phyloP scores from a whole-genome alignment of 2,329 filamentous ascomycete genomes.

The Hypomyces perniciosus region DNA sequence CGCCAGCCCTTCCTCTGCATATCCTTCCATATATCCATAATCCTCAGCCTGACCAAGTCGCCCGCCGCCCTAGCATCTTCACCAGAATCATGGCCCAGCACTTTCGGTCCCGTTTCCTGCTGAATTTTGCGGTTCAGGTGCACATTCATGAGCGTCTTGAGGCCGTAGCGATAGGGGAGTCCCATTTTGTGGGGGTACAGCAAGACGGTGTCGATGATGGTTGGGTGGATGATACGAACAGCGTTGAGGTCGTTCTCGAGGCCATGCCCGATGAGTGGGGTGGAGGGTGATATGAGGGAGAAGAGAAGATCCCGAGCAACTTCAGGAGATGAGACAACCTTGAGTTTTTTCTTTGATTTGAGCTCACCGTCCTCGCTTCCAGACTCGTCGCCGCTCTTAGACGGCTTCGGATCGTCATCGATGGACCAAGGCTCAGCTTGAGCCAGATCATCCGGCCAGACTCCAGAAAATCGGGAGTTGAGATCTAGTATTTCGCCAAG shows the following conservation, averaged over 20 bases:
- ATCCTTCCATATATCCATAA: conserved; percentile 63
- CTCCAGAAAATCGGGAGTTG: conserved; percentile 87
- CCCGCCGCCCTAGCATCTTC: conserved; percentile 89
- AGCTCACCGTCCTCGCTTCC: conserved; percentile 25
- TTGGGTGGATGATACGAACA: conserved; percentile 76
- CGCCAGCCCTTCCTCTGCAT: conserved; percentile 64
- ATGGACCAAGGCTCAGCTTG: conserved; percentile 54
- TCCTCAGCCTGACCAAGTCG: conserved; percentile 69
- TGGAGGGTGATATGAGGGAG: conserved; percentile 65
- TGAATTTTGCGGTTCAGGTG: conserved; percentile 75
- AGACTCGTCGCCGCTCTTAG: conserved; percentile 20
- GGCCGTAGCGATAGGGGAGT: conserved; percentile 68
- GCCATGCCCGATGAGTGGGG: conserved; percentile 84
- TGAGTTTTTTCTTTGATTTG: conserved; percentile 43
- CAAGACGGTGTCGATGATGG: conserved; percentile 77
- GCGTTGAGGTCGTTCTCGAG: conserved; percentile 94
- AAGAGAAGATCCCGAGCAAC: conserved; percentile 74
- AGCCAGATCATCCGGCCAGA: conserved; percentile 70
- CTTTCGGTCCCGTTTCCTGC: conserved; percentile 46
- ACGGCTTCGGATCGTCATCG: conserved; percentile 18
- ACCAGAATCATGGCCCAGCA: conserved; percentile 76
- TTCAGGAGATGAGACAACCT: conserved; percentile 69
- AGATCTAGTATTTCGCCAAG: conserved; percentile 80
- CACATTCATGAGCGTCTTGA: conserved; percentile 68
- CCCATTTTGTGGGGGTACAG: conserved; percentile 74